phyloP scores from a whole-genome alignment of 2,329 filamentous ascomycete genomes.

The Dactylella cylindrospora region DNA sequence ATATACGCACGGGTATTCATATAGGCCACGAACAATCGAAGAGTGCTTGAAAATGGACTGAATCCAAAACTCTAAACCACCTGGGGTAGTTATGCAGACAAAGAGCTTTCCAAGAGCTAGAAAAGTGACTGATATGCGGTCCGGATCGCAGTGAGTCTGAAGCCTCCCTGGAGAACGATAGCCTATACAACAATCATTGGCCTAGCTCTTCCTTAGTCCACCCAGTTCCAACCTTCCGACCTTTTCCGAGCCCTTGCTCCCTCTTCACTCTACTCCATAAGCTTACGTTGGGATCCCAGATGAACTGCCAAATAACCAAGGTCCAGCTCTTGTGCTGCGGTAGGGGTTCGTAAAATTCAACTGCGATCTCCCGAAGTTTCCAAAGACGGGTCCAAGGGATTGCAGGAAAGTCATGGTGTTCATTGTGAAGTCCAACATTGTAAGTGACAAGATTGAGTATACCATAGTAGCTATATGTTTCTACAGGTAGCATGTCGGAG shows the following conservation, averaged over 20 bases:
- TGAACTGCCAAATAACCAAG: slow-evolving; percentile 92
- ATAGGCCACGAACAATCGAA: too few species aligned
- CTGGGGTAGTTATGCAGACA: too few species aligned
- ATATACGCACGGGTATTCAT: too few species aligned
- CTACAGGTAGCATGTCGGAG: slow-evolving; percentile 68
- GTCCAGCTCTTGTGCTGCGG: slow-evolving; percentile 88
- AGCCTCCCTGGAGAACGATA: too few species aligned
- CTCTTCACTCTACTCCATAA: slow-evolving; percentile 92
- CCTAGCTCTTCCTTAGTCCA: slow-evolving; percentile 48
- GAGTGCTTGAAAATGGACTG: too few species aligned
- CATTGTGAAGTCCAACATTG: slow-evolving; percentile 96
- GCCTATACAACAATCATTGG: too few species aligned
- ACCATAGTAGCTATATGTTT: slow-evolving; percentile 97
- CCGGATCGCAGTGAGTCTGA: too few species aligned
- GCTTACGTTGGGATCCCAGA: slow-evolving; percentile 84
- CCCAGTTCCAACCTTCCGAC: slow-evolving; percentile 59
- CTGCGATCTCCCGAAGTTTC: slow-evolving; percentile 73
- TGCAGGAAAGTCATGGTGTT: slow-evolving; percentile 98
- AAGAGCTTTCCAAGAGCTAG: too few species aligned
- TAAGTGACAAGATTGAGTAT: slow-evolving; percentile 89
- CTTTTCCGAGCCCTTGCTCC: slow-evolving; percentile 64
- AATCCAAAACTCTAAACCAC: too few species aligned
- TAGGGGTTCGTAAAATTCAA: slow-evolving; percentile 87
- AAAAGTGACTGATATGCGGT: too few species aligned
- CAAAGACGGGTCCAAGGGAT: slow-evolving; percentile 90